Base-by-base conservation (phyloP, 768 basidiomycete genomes). In the Naganishia antarctica region DNA sequence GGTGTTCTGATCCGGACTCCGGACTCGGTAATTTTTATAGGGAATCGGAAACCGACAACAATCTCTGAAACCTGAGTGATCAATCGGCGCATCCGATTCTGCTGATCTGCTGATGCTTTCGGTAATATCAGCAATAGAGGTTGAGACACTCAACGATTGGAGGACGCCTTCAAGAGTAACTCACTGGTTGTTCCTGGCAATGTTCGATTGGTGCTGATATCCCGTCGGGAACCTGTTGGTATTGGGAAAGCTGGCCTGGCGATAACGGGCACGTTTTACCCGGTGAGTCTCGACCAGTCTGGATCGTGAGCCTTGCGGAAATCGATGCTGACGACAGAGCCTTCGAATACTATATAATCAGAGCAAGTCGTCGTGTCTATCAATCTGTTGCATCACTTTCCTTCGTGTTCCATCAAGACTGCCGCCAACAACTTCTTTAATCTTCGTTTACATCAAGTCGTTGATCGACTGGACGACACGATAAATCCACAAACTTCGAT, bases 111-210 rank as follows among this genome's bases (percentile, higher is more conserved):
- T 57, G 32, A 23, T 37, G 31, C 23, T 34, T 37, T 21, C 23
- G n/a, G 28, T 51, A 51, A 51, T 51, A 51, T 32, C 49, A 32
- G 18, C 32, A 28, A 51, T 12, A 32, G 13, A 3, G 34, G n/a
- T 18, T 57, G 53, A 57, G 53, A 57, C 49, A 51, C 16, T 8
- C n/a, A n/a, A n/a, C n/a, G n/a, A n/a, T n/a, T n/a, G n/a, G n/a
- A n/a, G n/a, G n/a, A n/a, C n/a, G n/a, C n/a, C n/a, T n/a, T n/a
- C n/a, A n/a, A n/a, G n/a, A n/a, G 53, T 57, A 26, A 57, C 34
- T 57, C 53, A 57, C 53, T 41, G n/a, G 6, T 23, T 57, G 53
- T 57, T 57, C 53, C 53, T 37, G 37, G 18, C 18, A 57, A 13
- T 32, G 43, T 44, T 5, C 11, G 6, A 44, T 44, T 44, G 34